Percentiles rank a stretch among this genome's conserved stretches.
phyloP scores from a whole-genome alignment of 108 stramenopile species.

The Cyclotella sp. region DNA sequence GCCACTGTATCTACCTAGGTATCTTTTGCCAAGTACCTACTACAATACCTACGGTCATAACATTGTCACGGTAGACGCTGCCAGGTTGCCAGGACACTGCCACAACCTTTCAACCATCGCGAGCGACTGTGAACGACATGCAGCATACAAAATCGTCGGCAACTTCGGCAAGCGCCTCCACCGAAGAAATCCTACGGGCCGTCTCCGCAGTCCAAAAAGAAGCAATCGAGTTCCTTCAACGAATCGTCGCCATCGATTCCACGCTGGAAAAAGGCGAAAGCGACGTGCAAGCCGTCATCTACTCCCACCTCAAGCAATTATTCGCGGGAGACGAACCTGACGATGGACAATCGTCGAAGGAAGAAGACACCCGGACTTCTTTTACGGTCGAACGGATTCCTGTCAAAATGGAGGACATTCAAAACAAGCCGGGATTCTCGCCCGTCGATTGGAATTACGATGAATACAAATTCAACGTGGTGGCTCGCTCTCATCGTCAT shows the following conservation, averaged over 20 bases:
- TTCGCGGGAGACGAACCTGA: conserved; percentile 4
- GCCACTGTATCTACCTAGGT: no score
- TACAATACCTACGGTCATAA: no score
- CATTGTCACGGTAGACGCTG: no score
- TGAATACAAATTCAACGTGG: conserved; percentile 33
- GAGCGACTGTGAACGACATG: no score
- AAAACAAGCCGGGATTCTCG: conserved; percentile 22
- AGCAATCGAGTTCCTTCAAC: conserved; percentile 25
- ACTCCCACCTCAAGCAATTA: neutral
- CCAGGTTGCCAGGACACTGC: no score
- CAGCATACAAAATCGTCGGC: neutral
- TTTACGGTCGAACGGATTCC: conserved; percentile 20
- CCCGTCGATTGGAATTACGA: conserved; percentile 32
- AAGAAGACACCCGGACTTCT: neutral
- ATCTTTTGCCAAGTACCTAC: no score
- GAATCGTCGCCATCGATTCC: conserved; percentile 37
- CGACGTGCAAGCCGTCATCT: conserved; percentile 16
- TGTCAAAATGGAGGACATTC: conserved; percentile 20
- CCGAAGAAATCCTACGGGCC: conserved; percentile 26
- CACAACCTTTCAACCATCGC: no score
- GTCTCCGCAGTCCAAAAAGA: conserved; percentile 26
- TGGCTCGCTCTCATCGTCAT: conserved; percentile 15
- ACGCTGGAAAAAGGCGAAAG: conserved; percentile 34
- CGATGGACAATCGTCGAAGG: no score
- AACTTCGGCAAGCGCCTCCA: neutral